Evolutionary conservation across 768 basidiomycete genomes (phyloP).

Genomic region (Leccinellum albellum): DNA sequence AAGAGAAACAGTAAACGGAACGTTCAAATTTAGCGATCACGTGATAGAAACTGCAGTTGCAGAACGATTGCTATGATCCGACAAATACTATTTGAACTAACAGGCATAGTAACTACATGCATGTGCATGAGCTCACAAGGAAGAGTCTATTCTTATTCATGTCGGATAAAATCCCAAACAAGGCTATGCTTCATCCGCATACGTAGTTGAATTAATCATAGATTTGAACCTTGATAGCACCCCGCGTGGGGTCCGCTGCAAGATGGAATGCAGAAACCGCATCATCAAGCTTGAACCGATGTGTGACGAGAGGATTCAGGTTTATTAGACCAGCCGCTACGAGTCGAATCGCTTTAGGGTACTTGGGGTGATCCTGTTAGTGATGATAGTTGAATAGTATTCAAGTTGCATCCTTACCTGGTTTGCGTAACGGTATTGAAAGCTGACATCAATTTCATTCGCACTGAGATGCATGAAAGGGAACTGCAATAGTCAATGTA

Average conservation of each 20-base stretch:
- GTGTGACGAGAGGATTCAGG: slow-evolving; percentile 77
- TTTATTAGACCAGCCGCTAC: slow-evolving; percentile 71
- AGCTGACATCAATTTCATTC: slow-evolving; percentile 65
- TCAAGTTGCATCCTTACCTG: slow-evolving; percentile 34
- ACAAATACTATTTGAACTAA: neutral
- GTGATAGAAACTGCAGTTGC: slow-evolving; percentile 15
- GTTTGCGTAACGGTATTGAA: slow-evolving; percentile 68
- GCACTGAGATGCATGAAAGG: slow-evolving; percentile 72
- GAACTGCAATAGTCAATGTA: slow-evolving; percentile 37
- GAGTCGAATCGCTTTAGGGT: slow-evolving; percentile 81
- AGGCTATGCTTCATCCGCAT: neutral
- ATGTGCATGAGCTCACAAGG: neutral
- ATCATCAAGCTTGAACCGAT: slow-evolving; percentile 66
- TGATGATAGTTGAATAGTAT: neutral
- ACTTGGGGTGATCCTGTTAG: slow-evolving; percentile 36
- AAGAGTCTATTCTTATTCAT: neutral
- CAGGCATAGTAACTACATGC: neutral
- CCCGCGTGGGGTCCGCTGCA: slow-evolving; percentile 62
- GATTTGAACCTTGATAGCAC: slow-evolving; percentile 69
- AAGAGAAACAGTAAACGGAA: neutral
- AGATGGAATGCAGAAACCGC: slow-evolving; percentile 78
- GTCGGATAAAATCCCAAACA: neutral
- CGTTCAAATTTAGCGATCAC: slow-evolving; percentile 15
- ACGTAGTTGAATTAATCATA: slow-evolving; percentile 36
- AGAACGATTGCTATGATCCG: too few relatives aligned